A percentile compares a stretch with the other conserved stretches of the same genome.
These are phyloP conservation scores for Penicillium subrubescens DNA, from an alignment of 495 filamentous ascomycete species.

Conservation along the genomic window DNA sequence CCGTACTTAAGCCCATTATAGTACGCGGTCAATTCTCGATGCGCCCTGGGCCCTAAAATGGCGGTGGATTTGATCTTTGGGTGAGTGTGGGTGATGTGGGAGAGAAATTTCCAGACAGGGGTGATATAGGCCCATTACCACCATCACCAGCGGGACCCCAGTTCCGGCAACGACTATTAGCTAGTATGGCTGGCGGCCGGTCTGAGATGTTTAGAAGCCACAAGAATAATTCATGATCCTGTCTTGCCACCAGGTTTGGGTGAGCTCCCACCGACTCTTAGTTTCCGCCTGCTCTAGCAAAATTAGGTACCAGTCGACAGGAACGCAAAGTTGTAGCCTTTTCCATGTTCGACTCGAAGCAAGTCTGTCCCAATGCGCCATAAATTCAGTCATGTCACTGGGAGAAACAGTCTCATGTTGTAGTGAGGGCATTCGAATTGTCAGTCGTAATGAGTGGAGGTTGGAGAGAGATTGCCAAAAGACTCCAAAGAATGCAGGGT, in stretches of 20 bases:
- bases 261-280: neutral
- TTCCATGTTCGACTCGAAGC: neutral
- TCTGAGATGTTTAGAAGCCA: too few relatives aligned
- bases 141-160: too few relatives aligned
- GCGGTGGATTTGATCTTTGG: too few relatives aligned
- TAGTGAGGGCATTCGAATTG: neutral
- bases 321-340: conserved; percentile 4
- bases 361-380: neutral
- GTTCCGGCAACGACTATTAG: too few relatives aligned
- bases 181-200: too few relatives aligned
- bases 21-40: too few relatives aligned
- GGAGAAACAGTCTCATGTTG: neutral
- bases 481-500: neutral
- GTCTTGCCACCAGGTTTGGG: neutral
- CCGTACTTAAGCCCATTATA: too few relatives aligned
- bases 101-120: too few relatives aligned
- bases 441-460: neutral
- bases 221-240: too few relatives aligned
- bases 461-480: neutral
- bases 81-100: too few relatives aligned
- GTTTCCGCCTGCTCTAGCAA: neutral
- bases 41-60: too few relatives aligned
- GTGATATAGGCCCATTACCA: too few relatives aligned
- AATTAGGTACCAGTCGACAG: neutral
- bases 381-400: neutral